Evolutionary conservation across 176 grass and related monocot genomes (phyloP), one percentile per base, ranked within the genome.

Genomic region (Phragmites australis): DNA sequence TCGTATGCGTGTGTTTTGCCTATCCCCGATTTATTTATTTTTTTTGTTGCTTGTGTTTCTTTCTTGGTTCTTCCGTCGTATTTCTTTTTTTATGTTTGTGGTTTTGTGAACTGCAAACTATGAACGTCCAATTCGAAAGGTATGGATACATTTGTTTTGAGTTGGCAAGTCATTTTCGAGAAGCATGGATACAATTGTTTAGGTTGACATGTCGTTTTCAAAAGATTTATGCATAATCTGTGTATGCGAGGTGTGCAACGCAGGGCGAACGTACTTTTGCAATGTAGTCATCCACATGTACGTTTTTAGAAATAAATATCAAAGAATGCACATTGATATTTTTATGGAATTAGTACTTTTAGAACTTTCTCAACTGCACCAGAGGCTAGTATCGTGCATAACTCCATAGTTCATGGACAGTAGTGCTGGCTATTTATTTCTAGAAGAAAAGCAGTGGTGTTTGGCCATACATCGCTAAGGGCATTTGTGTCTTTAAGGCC

Each of bases 21-120:
- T 81, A 82, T 70, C 19, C 75, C 68, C 19, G 21, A 12, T 52
- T 50, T n/a, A n/a, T n/a, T n/a, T n/a, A n/a, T n/a, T n/a, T n/a
- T n/a, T 79, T 85, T 52, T 52, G 65, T 70, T 62, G 65, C 74
- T 11, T 40, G n/a, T 51, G 64, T 65, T 0, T 9, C n/a, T 41
- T 37, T 37, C 8, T 17, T 25, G 8, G 43, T n/a, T 68, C 39
- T 41, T 42, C 58, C 1, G 0, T 34, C 18, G 16, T 73, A 5
- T 83, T 37, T 43, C 21, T 50, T 51, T 17, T 1, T 39, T 4
- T 47, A 37, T 62, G 14, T 62, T 6, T 54, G 3, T 43, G 16
- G 6, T 73, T 40, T 30, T 37, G 42, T 6, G 21, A 43, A 2
- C 26, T 48, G 13, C 19, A 40, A 22, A 16, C 19, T 59, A 1